Evolutionary conservation across 176 grass and related monocot species (phyloP), one percentile per base, ranked within the genome.

Genomic region (Saccharum spontaneum): DNA sequence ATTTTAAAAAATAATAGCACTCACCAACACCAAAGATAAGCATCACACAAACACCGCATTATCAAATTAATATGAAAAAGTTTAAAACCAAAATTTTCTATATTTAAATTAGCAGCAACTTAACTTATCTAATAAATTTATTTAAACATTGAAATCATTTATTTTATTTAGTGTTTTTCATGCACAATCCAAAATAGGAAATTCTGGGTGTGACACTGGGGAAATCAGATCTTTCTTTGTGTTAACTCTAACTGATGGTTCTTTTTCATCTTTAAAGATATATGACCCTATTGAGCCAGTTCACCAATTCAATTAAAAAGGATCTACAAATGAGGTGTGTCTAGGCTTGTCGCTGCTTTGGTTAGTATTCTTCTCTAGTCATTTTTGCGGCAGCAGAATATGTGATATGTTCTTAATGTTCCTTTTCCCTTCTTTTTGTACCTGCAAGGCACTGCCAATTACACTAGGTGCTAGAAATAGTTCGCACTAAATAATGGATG

Each of bases 401-500:
- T 75, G 60, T 71, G 37, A 18, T 78, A n/a, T 38, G n/a, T n/a
- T n/a, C n/a, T n/a, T n/a, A n/a, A n/a, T 78, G 54, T 76, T 50
- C 33, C 48, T 45, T 60, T 50, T 7, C 44, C 57, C n/a, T 4
- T 76, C 57, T 6, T 83, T 80, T 55, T 89, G 28, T 70, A 64
- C 52, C 49, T 84, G 81, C 83, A 80, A 91, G 94, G 80, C 20
- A 36, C 60, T 97, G 63, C 67, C 86, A 72, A 85, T 97, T 82
- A 94, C 95, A 57, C 77, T 97, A 80, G 92, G 95, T 75, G 74
- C 68, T 77, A 88, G 84, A 67, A 80, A 22, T 62, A 89, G 81
- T 26, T 83, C 90, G 5, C 88, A 87, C 76, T 90, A 91, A 87
- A 88, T 89, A 73, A 94, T 92, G 90, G 88, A 86, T 45, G 94